Evolutionary conservation across 1,284 basidiomycete genomes (phyloP).

Genomic region (Acaromyces ingoldii): DNA sequence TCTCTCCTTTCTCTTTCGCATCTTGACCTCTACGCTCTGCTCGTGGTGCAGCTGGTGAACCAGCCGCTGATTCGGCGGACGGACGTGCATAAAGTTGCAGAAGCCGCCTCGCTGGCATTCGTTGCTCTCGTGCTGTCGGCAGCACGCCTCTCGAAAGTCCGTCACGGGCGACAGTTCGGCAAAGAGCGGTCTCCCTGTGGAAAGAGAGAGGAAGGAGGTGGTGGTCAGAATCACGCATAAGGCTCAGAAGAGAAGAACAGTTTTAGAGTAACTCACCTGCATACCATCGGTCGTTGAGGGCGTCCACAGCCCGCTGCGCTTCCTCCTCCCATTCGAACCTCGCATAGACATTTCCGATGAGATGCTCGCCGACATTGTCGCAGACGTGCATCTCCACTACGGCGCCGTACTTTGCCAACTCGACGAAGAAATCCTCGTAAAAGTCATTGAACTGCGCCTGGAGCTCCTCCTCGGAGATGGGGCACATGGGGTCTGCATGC

Average conservation of each 20-base stretch:
- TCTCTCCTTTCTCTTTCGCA: slow-evolving; percentile 19
- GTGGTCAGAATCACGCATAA: slow-evolving; percentile 2
- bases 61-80: slow-evolving; percentile 26
- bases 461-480: slow-evolving; percentile 72
- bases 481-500: slow-evolving; percentile 75
- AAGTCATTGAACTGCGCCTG: slow-evolving; percentile 96
- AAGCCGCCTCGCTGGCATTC: slow-evolving; percentile 63
- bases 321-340: slow-evolving; percentile 98
- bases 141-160: slow-evolving; percentile 98
- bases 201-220: neutral
- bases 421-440: slow-evolving; percentile 73
- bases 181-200: slow-evolving; percentile 80
- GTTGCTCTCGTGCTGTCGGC: slow-evolving; percentile 70
- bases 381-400: slow-evolving; percentile 91
- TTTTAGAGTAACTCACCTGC: slow-evolving; percentile 62
- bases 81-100: slow-evolving; percentile 98
- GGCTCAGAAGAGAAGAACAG: slow-evolving; percentile 4
- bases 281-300: slow-evolving; percentile 94
- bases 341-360: slow-evolving; percentile 98
- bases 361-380: slow-evolving; percentile 97
- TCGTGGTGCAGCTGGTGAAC: slow-evolving; percentile 41
- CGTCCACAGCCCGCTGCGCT: slow-evolving; percentile 86
- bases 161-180: slow-evolving; percentile 98
- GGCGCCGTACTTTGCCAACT: slow-evolving; percentile 89
- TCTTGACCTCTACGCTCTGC: slow-evolving; percentile 34